phyloP scores from a whole-genome alignment of 1,284 basidiomycete genomes.

The Golubevia pallescens region DNA sequence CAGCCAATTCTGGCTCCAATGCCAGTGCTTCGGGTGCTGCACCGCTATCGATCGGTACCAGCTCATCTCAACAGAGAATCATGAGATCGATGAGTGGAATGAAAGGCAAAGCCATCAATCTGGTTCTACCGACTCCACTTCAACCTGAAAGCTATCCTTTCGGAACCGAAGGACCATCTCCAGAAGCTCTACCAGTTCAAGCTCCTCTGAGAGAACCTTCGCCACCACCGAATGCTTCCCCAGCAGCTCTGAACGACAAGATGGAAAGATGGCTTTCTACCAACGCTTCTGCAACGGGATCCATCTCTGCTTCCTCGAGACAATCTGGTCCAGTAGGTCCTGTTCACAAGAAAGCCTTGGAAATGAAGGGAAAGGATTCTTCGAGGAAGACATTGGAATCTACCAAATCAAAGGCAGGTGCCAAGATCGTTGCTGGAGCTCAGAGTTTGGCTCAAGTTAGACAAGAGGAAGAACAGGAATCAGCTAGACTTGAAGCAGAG shows the following conservation, averaged over 20 bases:
- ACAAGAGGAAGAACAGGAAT: background rate
- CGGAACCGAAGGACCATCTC: conserved; percentile 16
- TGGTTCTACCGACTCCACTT: conserved; percentile 24
- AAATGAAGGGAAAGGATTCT: background rate
- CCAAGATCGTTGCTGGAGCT: background rate
- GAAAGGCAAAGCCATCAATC: conserved; percentile 28
- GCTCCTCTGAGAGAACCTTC: background rate
- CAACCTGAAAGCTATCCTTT: conserved; percentile 29
- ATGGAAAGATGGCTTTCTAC: background rate
- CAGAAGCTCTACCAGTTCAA: background rate
- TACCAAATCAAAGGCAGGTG: background rate
- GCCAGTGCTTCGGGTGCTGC: background rate
- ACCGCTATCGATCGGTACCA: background rate
- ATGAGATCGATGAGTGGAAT: conserved; percentile 12
- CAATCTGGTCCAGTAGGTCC: background rate
- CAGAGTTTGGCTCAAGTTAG: background rate
- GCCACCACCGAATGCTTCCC: background rate
- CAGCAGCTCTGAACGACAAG: background rate
- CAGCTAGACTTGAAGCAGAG: background rate
- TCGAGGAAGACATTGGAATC: background rate
- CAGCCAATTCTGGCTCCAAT: background rate
- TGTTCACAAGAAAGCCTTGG: background rate
- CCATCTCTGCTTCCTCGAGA: background rate
- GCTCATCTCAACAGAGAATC: background rate
- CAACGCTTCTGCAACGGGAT: background rate